Conservation (phyloP, 2,329 filamentous ascomycete genomes). For the Atkinsonella hypoxylon region DNA sequence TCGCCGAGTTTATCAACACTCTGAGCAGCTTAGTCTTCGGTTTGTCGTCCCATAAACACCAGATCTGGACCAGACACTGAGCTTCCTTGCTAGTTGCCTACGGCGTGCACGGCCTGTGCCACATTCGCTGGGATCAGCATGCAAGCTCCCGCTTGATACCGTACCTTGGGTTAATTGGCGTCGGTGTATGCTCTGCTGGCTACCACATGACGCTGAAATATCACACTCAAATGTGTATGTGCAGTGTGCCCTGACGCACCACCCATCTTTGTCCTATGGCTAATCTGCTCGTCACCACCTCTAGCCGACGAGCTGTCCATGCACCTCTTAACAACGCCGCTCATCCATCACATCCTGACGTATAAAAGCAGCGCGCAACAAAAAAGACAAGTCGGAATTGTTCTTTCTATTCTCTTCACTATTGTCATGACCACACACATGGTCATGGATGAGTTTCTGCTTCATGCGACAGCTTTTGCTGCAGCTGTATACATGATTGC, state of each 20-base stretch:
- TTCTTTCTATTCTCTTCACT: constrained; percentile 14
- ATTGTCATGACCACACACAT: constrained; percentile 29
- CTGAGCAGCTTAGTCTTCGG: constrained; percentile 27
- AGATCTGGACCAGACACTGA: background rate
- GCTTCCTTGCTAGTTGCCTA: constrained; percentile 20
- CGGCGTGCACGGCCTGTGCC: constrained; percentile 25
- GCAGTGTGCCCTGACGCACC: constrained; percentile 6
- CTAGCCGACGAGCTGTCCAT: constrained; percentile 28
- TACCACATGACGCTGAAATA: constrained; percentile 25
- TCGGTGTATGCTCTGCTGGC: constrained; percentile 19
- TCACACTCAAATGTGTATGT: constrained; percentile 23
- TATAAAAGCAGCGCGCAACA: constrained; percentile 17
- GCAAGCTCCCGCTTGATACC: constrained; percentile 19
- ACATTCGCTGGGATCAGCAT: constrained; percentile 9
- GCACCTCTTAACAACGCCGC: constrained; percentile 29
- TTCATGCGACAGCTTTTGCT: constrained; percentile 25
- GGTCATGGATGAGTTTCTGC: constrained; percentile 29
- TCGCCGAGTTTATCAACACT: constrained; percentile 33
- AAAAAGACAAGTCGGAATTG: constrained; percentile 13
- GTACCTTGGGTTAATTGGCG: constrained; percentile 26
- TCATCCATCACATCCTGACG: constrained; percentile 27
- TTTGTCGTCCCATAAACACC: constrained; percentile 5
- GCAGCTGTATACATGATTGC: constrained; percentile 23
- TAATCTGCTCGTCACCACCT: background rate
- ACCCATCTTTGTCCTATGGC: background rate